A percentile compares a stretch with the other conserved stretches of the same genome.
These are phyloP conservation scores for Crataegus laevigata DNA, from an alignment of 306 rosid species.

Conservation along the genomic window DNA sequence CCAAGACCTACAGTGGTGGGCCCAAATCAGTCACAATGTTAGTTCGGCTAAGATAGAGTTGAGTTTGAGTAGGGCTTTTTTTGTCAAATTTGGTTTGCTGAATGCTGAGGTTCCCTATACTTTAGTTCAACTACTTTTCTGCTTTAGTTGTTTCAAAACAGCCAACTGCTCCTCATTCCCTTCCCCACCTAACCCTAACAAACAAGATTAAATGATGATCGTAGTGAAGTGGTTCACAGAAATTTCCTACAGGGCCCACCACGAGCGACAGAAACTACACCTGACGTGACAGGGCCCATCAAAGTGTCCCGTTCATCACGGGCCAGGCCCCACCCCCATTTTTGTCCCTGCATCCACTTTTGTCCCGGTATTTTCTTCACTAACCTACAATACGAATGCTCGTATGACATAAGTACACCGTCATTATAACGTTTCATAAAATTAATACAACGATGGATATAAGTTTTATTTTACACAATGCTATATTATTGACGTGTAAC, in stretches of 20 bases:
- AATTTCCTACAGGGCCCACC: background rate
- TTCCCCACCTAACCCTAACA: conserved; percentile 11
- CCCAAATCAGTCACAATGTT: background rate
- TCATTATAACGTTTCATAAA: too few relatives aligned
- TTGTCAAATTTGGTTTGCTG: background rate
- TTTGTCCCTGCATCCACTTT: background rate
- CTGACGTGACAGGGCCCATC: background rate
- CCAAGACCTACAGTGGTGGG: background rate
- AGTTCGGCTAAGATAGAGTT: background rate
- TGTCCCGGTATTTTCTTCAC: background rate
- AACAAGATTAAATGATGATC: background rate
- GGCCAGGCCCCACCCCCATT: background rate
- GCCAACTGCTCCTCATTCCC: background rate
- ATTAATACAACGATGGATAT: too few relatives aligned
- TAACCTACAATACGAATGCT: background rate
- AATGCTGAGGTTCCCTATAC: background rate
- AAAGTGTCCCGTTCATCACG: background rate
- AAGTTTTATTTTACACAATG: background rate
- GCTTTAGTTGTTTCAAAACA: background rate
- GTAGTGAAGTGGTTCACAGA: background rate
- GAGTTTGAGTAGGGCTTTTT: background rate
- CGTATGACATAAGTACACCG: background rate
- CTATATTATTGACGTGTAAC: background rate
- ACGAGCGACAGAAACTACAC: background rate
- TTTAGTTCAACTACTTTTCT: background rate